These are phyloP conservation scores for Piper longum DNA, from an alignment of 164 flowering plant genomes.

Conservation along the genomic window DNA sequence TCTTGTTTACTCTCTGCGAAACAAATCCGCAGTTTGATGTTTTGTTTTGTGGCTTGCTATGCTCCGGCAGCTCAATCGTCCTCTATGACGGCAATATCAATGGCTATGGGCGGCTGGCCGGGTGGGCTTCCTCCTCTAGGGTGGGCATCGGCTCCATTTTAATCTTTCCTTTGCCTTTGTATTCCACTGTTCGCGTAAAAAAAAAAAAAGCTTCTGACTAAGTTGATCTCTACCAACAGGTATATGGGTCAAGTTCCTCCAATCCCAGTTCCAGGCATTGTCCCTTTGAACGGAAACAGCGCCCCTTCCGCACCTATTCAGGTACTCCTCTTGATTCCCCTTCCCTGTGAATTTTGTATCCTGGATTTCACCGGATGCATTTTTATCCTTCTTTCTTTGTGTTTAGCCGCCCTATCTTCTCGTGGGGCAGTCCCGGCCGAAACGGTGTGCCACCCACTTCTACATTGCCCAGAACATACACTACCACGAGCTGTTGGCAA, in stretches of 20 bases:
- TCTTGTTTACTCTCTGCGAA: not conserved
- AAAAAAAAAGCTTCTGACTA: not conserved
- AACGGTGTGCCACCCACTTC: slow-evolving; percentile 90
- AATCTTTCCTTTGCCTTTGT: slow-evolving; percentile 3
- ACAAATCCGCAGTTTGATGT: not conserved
- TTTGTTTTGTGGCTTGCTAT: not conserved
- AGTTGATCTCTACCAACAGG: slow-evolving; percentile 28
- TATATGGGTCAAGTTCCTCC: slow-evolving; percentile 47
- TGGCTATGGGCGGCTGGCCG: slow-evolving; percentile 75
- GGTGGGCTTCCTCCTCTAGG: slow-evolving; percentile 83
- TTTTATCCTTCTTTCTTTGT: not conserved
- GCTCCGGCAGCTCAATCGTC: slow-evolving; percentile 34
- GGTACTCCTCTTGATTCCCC: slow-evolving; percentile 19
- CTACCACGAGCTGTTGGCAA: slow-evolving; percentile 51
- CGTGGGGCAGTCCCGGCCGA: slow-evolving; percentile 49
- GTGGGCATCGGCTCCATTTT: slow-evolving; percentile 21
- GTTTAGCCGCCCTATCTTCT: slow-evolving; percentile 52
- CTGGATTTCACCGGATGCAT: not conserved
- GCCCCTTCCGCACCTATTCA: slow-evolving; percentile 50
- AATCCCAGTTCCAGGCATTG: slow-evolving; percentile 46
- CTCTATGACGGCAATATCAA: slow-evolving; percentile 36
- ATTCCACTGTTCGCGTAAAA: not conserved
- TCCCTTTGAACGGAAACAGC: slow-evolving; percentile 56
- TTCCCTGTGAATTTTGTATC: not conserved
- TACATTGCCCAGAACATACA: slow-evolving; percentile 65